Percentiles rank a stretch among this genome's conserved stretches.
Evolutionary conservation across 768 basidiomycete species (phyloP).

Genomic region (Solioccasus polychromus): DNA sequence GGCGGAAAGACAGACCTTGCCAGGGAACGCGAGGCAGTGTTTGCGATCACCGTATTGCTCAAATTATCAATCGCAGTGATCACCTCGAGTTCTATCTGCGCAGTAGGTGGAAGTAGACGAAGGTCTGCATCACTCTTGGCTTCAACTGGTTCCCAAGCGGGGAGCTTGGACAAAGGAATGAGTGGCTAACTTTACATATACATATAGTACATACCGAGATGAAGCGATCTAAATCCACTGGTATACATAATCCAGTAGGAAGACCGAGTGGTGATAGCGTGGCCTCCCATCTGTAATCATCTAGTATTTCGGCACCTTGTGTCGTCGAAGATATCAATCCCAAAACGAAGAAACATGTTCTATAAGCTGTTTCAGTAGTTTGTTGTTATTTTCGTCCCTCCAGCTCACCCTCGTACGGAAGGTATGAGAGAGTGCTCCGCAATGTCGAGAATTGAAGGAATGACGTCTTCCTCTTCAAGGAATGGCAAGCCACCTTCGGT

Average conservation of each 20-base stretch:
- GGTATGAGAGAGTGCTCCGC: conserved; percentile 87
- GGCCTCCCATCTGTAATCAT: conserved; percentile 92
- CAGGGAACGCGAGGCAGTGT: conserved; percentile 87
- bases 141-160: conserved; percentile 54
- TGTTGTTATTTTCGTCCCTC: neutral
- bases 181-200: conserved; percentile 2
- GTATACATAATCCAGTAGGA: conserved; percentile 90
- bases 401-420: conserved; percentile 87
- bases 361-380: conserved; percentile 32
- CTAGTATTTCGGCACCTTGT: conserved; percentile 89
- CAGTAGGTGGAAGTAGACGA: conserved; percentile 61
- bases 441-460: conserved; percentile 86
- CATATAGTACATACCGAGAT: conserved; percentile 56
- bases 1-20: conserved; percentile 55
- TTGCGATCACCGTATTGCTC: conserved; percentile 93
- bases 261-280: conserved; percentile 81
- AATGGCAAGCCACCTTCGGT: conserved; percentile 90
- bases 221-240: conserved; percentile 78
- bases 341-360: conserved; percentile 95
- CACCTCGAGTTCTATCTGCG: conserved; percentile 75
- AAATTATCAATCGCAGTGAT: conserved; percentile 90
- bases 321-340: conserved; percentile 89
- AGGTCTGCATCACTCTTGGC: conserved; percentile 33
- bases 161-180: conserved; percentile 49
- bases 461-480: conserved; percentile 92